Evolutionary conservation across 208 protist species (phyloP), one percentile per base, ranked within the genome.

Genomic region (Naegleria lovaniensis): DNA sequence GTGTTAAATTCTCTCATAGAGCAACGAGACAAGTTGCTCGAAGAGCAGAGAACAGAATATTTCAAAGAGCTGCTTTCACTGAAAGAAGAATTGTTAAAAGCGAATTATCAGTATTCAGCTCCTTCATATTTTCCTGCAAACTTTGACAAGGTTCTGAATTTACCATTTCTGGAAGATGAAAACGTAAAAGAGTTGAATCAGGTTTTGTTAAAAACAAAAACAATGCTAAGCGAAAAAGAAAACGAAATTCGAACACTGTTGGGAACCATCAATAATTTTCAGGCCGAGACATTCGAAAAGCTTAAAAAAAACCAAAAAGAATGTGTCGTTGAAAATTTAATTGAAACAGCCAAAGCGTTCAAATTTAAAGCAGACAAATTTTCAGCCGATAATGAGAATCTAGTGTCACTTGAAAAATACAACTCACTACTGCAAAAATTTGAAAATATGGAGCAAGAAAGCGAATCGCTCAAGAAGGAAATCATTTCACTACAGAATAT

Each of bases 31-130:
- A 48, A 29, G 22, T 5, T 48, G 5, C n/a, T 85, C 11, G 38
- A 85, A 29, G 39, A 85, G 5, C 83, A 85, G n/a, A 16, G 83
- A 51, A 85, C 13, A 43, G 83, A 85, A 85, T 85, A 85, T 85
- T 85, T 38, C 11, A 85, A 48, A 48, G 83, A 85, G 11, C 7
- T 85, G 5, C n/a, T 85, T 43, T 43, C 9, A 48, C n/a, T 85
- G n/a, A 40, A 43, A 85, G 83, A 85, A 48, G 39, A 85, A 43
- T 6, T 85, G 16, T 19, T 29, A 51, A 39, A 85, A 85, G 3
- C 48, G 5, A 48, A 85, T 43, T 48, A 38, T 48, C 83, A 85
- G 48, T 33, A 85, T 9, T 19, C n/a, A 13, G 25, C 67, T 36
- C 67, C 67, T 33, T 79, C 67, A 13, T 36, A 36, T 33, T 79